Evolutionary conservation across 106 monocot genomes (phyloP), one percentile per base, ranked within the genome.

Genomic region (Dendrobium nobile): DNA sequence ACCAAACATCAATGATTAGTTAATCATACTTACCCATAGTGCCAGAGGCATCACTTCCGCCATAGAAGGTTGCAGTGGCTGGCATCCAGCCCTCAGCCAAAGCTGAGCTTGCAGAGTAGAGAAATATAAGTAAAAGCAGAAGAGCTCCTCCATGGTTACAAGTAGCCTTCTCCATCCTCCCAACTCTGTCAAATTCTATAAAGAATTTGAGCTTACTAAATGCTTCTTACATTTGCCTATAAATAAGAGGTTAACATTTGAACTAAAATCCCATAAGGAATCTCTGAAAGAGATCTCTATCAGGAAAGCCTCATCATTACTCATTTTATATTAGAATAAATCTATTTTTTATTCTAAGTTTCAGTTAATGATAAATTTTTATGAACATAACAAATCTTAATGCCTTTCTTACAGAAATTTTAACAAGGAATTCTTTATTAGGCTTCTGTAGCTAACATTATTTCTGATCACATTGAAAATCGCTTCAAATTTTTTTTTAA

Each of bases 21-120:
- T 56, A 1, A 11, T 61, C 5, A 22, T 37, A 77, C 76, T 65
- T 85, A 91, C 88, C 90, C 88, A 91, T 88, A 72, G 86, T 88
- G 20, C 88, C 88, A 51, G 88, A 91, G 26, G 90, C 90, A 76
- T 91, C 90, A 16, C 86, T 77, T 56, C 86, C 88, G 9, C 90
- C 90, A 33, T 91, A 88, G 82, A 91, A 91, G 41, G 88, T 91
- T 51, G 90, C 88, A 56, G 88, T 88, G 15, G 86, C 88, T 27
- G 55, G 48, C 19, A 81, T 73, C 90, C 90, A 90, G 17, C 27
- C 31, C 4, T 41, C 76, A 18, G 44, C 55, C 16, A 82, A 47
- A 3, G 58, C 79, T 9, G 61, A 59, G 61, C 22, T 22, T n/a
- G 22, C 3, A 22, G n/a, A n/a, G 61, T 22, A 61, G 22, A n/a